Evolutionary conservation across 2,329 filamentous ascomycete species (phyloP).

Genomic region (Dactylellina leptospora): DNA sequence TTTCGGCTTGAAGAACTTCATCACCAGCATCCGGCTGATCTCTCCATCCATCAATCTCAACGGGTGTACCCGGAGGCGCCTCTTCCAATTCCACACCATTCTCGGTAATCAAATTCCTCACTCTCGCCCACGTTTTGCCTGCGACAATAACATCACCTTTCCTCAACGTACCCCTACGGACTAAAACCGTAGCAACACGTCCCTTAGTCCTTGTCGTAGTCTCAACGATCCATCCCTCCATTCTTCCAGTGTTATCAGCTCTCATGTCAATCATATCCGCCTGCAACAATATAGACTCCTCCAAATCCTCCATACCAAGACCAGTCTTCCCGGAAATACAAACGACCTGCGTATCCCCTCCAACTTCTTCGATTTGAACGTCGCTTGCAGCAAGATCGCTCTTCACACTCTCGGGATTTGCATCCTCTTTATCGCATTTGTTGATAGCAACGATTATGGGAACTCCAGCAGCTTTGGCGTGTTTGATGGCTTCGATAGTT

Average conservation of each 20-base stretch:
- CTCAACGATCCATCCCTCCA: conserved; percentile 94
- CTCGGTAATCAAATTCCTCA: conserved; percentile 86
- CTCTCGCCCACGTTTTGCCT: conserved; percentile 84
- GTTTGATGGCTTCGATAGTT: conserved; percentile 93
- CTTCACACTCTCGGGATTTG: conserved; percentile 84
- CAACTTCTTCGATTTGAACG: conserved; percentile 92
- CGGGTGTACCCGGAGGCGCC: conserved; percentile 85
- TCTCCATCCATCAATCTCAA: conserved; percentile 94
- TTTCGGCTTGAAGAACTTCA: conserved; percentile 78
- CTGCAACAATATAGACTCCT: conserved; percentile 86
- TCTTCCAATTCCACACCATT: conserved; percentile 75
- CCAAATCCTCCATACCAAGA: conserved; percentile 86
- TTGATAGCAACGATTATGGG: conserved; percentile 98
- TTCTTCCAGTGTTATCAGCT: conserved; percentile 77
- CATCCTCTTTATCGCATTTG: conserved; percentile 90
- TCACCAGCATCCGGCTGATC: conserved; percentile 86
- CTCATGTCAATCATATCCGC: conserved; percentile 91
- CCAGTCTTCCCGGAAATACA: conserved; percentile 93
- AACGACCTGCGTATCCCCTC: conserved; percentile 92
- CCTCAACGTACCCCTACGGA: conserved; percentile 84
- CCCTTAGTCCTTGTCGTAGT: conserved; percentile 85
- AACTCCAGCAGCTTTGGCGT: conserved; percentile 84
- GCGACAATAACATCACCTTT: conserved; percentile 85
- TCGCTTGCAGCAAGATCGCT: conserved; percentile 82
- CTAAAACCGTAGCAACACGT: conserved; percentile 80